Evolutionary conservation across 2,329 filamentous ascomycete species (phyloP), one percentile per base, ranked within the genome.

Genomic region (Venturia effusa): DNA sequence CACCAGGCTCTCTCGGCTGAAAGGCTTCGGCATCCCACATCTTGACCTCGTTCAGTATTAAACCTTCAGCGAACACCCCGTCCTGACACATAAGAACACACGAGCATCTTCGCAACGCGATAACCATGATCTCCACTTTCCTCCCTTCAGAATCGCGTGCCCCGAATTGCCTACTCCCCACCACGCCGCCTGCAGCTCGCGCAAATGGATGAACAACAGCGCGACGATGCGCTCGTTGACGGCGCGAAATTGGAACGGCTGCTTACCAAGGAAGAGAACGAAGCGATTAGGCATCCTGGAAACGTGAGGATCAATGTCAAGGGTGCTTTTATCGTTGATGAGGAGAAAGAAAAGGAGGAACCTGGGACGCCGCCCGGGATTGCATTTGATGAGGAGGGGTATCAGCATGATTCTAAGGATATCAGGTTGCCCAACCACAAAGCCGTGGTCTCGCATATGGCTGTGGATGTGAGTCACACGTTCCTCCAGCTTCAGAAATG

Each of bases 401-500:
- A 84, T 64, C 80, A 85, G 68, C 84, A 87, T 74, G 90, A 95
- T 74, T 92, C 90, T 64, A 92, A 90, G 72, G 94, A 97, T 73
- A 99, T 99, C 70, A 84, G 94, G n/a, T 80, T 99, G 66, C 94
- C 94, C 34, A 94, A 97, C 75, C 94, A 99, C 76, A 96, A 90
- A 15, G 89, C 89, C 13, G 87, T 96, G 10, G 93, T 99, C 69
- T 97, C 92, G 79, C 94, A 99, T 79, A 90, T 99, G 69, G 94
- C 94, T 62, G 88, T 97, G 66, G 94, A 99, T 82, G 92, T 95
- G 82, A 77, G 88, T 81, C 3, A 97, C 4, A 34, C 24, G 3
- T 17, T 39, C 19, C 61, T 13, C 61, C 1, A 39, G 32, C 45
- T 34, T 54, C 45, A 19, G 34, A 32, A 13, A 11, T 1, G 22